Evolutionary conservation across 1,139 yeast genomes (phyloP).

Genomic region (Tardiomyces digboiensis): DNA sequence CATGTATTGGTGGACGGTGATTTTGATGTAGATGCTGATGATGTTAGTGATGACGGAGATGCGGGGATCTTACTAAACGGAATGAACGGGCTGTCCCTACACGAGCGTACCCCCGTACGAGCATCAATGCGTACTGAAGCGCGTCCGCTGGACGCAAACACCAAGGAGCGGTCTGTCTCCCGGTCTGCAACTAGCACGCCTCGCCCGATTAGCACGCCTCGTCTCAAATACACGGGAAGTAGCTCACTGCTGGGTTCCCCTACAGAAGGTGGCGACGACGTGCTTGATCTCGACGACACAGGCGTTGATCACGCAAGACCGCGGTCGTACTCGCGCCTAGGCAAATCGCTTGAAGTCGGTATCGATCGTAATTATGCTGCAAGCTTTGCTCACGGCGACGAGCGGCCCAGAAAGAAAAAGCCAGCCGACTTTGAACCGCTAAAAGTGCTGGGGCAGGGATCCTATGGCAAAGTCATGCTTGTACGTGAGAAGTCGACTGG

Average conservation of each 20-base stretch:
- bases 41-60: too few species aligned
- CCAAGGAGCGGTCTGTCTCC: not conserved
- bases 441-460: conserved; percentile 83
- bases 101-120: not conserved
- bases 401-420: conserved; percentile 19
- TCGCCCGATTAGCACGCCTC: not conserved
- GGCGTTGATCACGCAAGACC: too few species aligned
- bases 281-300: conserved; percentile 6
- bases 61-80: not conserved
- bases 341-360: conserved; percentile 39
- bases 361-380: conserved; percentile 30
- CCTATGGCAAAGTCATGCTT: conserved; percentile 80
- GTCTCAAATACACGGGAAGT: not conserved
- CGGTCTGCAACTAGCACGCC: not conserved
- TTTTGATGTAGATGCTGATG: too few species aligned
- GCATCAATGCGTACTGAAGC: not conserved
- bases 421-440: conserved; percentile 64
- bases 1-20: not conserved
- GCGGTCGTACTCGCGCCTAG: too few species aligned
- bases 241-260: not conserved
- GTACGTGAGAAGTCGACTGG: conserved; percentile 63
- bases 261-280: conserved; percentile 1
- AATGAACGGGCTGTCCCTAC: not conserved
- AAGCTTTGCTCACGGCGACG: conserved; percentile 13
- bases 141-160: not conserved